phyloP scores from a whole-genome alignment of 2,329 filamentous ascomycete genomes.

The Trichoderma atroviride region DNA sequence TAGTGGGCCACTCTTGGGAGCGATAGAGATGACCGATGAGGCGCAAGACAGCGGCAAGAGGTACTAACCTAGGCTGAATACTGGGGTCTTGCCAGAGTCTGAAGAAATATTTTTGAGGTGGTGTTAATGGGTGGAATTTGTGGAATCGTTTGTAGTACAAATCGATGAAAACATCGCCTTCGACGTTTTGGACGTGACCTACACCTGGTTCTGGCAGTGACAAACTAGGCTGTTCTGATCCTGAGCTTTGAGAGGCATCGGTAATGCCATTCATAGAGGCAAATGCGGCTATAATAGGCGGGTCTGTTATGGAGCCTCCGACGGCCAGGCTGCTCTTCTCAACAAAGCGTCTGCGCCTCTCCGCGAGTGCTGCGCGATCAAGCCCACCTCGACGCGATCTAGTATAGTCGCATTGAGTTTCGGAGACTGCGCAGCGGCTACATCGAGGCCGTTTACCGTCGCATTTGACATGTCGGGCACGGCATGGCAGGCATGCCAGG shows the following conservation, averaged over 20 bases:
- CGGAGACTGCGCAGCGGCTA: neutral
- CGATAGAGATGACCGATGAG: neutral
- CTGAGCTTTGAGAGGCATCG: neutral
- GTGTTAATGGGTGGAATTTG: neutral
- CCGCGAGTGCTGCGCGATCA: neutral
- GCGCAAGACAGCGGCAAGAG: neutral
- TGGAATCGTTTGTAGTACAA: neutral
- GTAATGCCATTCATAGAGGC: neutral
- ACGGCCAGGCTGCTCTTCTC: neutral
- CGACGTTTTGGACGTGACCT: neutral
- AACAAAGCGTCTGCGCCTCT: neutral
- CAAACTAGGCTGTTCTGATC: neutral
- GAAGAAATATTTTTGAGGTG: neutral
- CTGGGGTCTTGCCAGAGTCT: neutral
- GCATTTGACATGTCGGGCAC: slow-evolving; percentile 1
- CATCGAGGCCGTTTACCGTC: neutral
- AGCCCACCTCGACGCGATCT: neutral
- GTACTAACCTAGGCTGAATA: neutral
- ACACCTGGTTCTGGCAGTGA: neutral
- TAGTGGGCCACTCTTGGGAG: neutral
- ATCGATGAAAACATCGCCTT: neutral
- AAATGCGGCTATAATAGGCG: neutral
- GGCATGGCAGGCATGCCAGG: neutral
- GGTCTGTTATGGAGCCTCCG: neutral
- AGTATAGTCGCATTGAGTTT: neutral